Base-by-base conservation (phyloP, 768 basidiomycete genomes). In the Russula earlei region DNA sequence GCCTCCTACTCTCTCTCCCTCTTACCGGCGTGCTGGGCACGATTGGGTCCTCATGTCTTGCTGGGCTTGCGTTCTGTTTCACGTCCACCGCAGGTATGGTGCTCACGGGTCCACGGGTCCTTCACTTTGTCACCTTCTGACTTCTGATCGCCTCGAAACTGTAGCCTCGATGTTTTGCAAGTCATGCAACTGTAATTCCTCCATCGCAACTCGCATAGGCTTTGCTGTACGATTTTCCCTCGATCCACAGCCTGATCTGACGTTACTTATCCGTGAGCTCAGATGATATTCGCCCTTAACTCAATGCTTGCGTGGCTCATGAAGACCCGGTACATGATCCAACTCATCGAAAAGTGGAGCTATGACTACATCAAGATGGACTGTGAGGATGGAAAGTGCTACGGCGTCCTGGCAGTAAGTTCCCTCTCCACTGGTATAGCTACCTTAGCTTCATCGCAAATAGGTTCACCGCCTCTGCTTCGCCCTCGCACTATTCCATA, bases 311-410 rank as follows among this genome's bases (percentile, higher is more conserved):
- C 96, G 24, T 99, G 96, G 90, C 71, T 95, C 42, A 96, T 97
- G 85, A 88, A 92, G 71, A 91, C 91, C 15, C 85, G 88, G 56
- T 76, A 87, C 44, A 87, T 88, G 38, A 90, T 94, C 58, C 78
- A 83, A 62, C 84, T 84, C 52, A 85, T 99, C 41, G 84, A 93
- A 73, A 87, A 92, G 67, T 87, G 90, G 80, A 92, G 87, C 62
- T 90, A 91, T 67, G 94, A 95, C 63, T 99, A 97, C 68, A 87
- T 97, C 67, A 95, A 97, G 81, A 94, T 99, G 91, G 87, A 92
- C 48, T 99, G 95, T 63, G 83, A 79, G 17, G 86, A 81, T 38
- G 93, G 87, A 29, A 91, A 92, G 67, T 99, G 95, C 65, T 99
- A 98, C 64, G 95, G 95, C 36, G 86, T 99, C 1, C 79, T 99